A percentile compares a stretch with the other conserved stretches of the same genome.
Evolutionary conservation across 495 filamentous ascomycete genomes (phyloP).

Genomic region (Talaromyces wortmannii): DNA sequence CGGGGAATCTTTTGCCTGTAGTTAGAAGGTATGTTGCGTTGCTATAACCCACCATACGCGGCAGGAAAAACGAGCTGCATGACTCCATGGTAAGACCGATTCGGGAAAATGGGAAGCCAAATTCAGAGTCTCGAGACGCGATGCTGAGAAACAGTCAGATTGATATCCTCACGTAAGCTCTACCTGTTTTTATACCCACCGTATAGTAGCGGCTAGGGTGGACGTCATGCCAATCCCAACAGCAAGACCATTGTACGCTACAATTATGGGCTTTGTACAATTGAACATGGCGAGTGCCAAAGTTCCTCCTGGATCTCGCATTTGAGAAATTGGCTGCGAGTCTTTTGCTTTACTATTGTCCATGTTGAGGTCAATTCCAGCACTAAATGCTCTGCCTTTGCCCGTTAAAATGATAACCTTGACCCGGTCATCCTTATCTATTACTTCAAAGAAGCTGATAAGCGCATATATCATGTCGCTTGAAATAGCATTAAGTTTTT

Average conservation of each 20-base stretch:
- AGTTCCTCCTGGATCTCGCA: neutral
- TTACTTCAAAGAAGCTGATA: neutral
- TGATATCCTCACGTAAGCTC: too few species aligned
- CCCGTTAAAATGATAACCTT: slow-evolving; percentile 42
- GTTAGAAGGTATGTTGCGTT: slow-evolving; percentile 47
- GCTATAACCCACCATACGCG: slow-evolving; percentile 49
- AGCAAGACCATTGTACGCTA: slow-evolving; percentile 8
- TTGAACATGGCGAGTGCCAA: neutral
- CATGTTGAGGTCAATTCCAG: slow-evolving; percentile 40
- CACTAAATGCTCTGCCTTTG: slow-evolving; percentile 39
- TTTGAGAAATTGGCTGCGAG: neutral
- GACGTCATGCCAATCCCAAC: slow-evolving; percentile 65
- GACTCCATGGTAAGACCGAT: slow-evolving; percentile 59
- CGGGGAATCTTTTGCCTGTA: slow-evolving; percentile 24
- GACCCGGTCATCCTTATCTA: slow-evolving; percentile 23
- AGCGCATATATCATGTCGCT: neutral
- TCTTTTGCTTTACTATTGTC: neutral
- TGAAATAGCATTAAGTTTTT: neutral
- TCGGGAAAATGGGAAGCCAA: slow-evolving; percentile 59
- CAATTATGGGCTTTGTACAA: neutral
- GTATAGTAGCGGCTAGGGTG: slow-evolving; percentile 54
- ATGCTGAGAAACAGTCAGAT: slow-evolving; percentile 23
- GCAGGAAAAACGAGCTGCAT: slow-evolving; percentile 56
- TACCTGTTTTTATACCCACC: slow-evolving; percentile 10
- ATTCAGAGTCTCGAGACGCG: slow-evolving; percentile 44